Base-by-base conservation (phyloP, 371 early-diverging fungal genomes). In the Umbelopsis sp. region DNA sequence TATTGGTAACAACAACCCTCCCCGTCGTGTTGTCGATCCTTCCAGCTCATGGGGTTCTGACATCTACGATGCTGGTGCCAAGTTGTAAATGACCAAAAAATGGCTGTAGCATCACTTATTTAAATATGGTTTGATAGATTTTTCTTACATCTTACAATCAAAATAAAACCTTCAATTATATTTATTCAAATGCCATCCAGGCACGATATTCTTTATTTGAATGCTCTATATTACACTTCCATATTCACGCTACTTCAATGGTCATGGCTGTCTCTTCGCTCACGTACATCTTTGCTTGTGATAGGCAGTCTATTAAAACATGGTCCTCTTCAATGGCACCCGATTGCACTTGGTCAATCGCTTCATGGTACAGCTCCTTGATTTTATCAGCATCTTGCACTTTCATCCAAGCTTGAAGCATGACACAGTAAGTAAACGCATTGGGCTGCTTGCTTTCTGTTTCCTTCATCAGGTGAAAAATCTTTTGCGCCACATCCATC, bases 401-500 rank as follows among this genome's bases (percentile, higher is more conserved):
- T n/a, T 68, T 66, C 20, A 70, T 66, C 73, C 83, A 83, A 3
- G 74, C 80, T 32, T 80, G 78, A 50, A 86, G 74, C 73, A 88
- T 69, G 3, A 72, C 76, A 51, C 71, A 78, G 64, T 80, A 84
- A 12, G 84, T 84, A 0, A 72, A 70, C 3, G 84, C 80, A 52
- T 78, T 80, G 0, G 84, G 84, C 18, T 66, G 37, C 29, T 75
- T 69, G 18, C 63, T 50, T 7, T 50, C 37, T 24, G 73, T 75
- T 12, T 71, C 69, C 37, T 74, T 70, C 84, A 84, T 81, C 63
- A 81, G 65, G 20, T 80, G 72, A 65, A 84, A 84, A 22, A 84
- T 80, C 66, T 74, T 70, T 50, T 77, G 72, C 6, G 81, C 82
- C 16, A 75, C 75, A 50, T 80, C 80, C n/a, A 75, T 74, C 67